Evolutionary conservation across 148 eudicot species (phyloP).

Genomic region (Pharnaceum exiguum): DNA sequence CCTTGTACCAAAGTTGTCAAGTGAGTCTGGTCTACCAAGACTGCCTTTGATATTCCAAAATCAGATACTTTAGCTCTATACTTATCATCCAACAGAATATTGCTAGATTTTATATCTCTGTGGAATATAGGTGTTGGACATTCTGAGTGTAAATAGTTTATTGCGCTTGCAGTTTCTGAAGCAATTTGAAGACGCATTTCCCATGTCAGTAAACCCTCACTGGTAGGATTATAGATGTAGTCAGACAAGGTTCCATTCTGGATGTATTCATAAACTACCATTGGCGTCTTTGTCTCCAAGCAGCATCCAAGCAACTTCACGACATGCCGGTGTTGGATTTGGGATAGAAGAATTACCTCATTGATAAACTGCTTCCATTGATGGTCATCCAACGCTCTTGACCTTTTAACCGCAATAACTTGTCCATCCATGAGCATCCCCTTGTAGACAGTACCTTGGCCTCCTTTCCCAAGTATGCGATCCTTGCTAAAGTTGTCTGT

Average conservation of each 20-base stretch:
- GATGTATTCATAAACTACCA: neutral
- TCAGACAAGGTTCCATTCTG: slow-evolving; percentile 1
- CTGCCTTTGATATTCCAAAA: slow-evolving; percentile 35
- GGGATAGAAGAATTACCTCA: slow-evolving; percentile 4
- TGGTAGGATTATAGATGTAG: too few relatives aligned
- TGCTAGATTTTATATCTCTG: slow-evolving; percentile 30
- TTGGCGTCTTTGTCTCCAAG: neutral
- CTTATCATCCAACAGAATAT: slow-evolving; percentile 31
- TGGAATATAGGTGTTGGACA: slow-evolving; percentile 33
- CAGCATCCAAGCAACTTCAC: slow-evolving; percentile 5
- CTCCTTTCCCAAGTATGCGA: neutral
- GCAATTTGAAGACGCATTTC: slow-evolving; percentile 28
- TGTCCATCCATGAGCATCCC: neutral
- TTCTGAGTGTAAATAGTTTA: slow-evolving; percentile 28
- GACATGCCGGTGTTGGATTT: neutral
- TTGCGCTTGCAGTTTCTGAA: slow-evolving; percentile 28
- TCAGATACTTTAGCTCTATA: slow-evolving; percentile 34
- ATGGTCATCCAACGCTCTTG: neutral
- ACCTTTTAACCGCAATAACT: neutral
- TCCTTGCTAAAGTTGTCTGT: neutral
- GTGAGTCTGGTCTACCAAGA: slow-evolving; percentile 25
- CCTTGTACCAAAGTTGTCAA: slow-evolving; percentile 40
- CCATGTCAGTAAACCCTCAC: slow-evolving; percentile 18
- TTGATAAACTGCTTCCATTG: neutral
- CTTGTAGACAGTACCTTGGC: neutral